Percentiles rank a stretch among this genome's conserved stretches.
phyloP scores from a whole-genome alignment of 164 flowering plant species.

The Aristolochia contorta region DNA sequence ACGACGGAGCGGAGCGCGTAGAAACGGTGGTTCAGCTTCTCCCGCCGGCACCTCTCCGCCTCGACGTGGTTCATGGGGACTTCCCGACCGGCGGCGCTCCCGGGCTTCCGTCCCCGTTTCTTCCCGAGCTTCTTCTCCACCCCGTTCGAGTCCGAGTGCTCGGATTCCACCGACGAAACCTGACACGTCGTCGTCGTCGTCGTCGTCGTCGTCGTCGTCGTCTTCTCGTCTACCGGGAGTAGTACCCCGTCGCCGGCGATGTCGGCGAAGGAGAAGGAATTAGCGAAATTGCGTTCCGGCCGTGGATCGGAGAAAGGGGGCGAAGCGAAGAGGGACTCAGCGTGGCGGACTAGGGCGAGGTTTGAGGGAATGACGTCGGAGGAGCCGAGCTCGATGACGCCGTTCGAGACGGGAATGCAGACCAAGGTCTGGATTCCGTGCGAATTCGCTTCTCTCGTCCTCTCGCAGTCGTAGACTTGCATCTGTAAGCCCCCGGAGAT shows the following conservation, averaged over 20 bases:
- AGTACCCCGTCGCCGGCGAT: conserved; percentile 20
- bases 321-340: conserved; percentile 30
- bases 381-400: conserved; percentile 62
- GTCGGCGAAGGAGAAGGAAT: conserved; percentile 24
- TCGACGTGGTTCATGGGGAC: conserved; percentile 81
- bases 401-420: conserved; percentile 35
- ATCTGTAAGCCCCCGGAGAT: conserved; percentile 29
- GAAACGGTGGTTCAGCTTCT: conserved; percentile 90
- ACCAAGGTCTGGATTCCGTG: conserved; percentile 58
- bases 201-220: neutral
- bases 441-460: conserved; percentile 45
- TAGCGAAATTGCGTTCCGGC: neutral
- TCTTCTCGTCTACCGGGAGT: conserved; percentile 2
- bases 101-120: conserved; percentile 67
- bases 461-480: conserved; percentile 29
- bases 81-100: conserved; percentile 29
- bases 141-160: conserved; percentile 33
- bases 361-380: conserved; percentile 29
- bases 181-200: neutral
- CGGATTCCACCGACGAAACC: conserved; percentile 27
- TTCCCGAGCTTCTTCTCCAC: conserved; percentile 22
- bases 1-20: conserved; percentile 86
- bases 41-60: conserved; percentile 89
- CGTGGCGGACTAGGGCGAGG: conserved; percentile 35
- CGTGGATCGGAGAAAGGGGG: neutral